Conservation (phyloP, 2,329 filamentous ascomycete genomes). For the Trichophyton simii region DNA sequence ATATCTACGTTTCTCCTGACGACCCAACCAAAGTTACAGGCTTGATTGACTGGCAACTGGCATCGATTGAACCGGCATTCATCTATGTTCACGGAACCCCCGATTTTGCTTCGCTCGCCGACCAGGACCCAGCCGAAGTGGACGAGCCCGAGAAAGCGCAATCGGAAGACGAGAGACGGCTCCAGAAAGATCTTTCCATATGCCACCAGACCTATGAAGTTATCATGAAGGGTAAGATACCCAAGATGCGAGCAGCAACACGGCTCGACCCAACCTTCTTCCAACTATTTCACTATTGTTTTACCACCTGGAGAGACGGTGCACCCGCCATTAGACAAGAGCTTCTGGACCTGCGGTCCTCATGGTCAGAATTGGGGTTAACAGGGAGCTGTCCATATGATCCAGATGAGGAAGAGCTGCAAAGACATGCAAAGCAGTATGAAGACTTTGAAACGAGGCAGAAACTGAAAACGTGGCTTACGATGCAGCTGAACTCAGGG, state of each 20-base stretch:
- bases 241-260: not conserved
- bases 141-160: no score
- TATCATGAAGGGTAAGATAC: not conserved
- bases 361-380: not conserved
- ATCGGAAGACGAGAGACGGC: not conserved
- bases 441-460: not conserved
- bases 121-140: no score
- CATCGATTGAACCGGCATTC: conserved; percentile 21
- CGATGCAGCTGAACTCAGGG: not conserved
- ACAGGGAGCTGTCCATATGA: not conserved
- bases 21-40: conserved; percentile 21
- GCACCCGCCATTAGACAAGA: not conserved
- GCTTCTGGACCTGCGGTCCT: not conserved
- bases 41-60: conserved; percentile 25
- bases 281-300: not conserved
- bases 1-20: conserved; percentile 23
- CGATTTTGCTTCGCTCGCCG: conserved; percentile 12
- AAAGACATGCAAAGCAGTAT: not conserved
- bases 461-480: not conserved
- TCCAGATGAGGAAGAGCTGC: not conserved
- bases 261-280: not conserved
- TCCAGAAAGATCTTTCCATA: not conserved
- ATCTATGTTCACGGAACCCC: conserved; percentile 15
- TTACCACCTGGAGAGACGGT: not conserved
- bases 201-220: not conserved